A percentile compares a stretch with the other conserved stretches of the same genome.
Evolutionary conservation across 441 rosid genomes (phyloP).

Genomic region (Rhodomyrtus psidioides): DNA sequence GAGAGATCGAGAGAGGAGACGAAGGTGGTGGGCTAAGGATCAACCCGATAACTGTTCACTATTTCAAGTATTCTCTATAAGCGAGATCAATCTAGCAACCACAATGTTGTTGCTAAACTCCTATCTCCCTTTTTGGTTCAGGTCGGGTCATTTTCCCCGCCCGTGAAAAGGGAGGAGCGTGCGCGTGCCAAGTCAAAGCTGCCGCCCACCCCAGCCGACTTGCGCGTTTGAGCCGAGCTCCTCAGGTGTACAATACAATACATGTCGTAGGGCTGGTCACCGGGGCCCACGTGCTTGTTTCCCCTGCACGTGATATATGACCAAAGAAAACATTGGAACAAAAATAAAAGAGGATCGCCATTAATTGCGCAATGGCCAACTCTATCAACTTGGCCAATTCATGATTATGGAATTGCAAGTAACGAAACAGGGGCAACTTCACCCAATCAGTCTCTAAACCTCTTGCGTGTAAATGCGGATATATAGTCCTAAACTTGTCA

Average conservation of each 20-base stretch:
- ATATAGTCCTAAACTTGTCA: accelerated
- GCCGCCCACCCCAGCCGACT: neutral
- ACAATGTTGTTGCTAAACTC: no score
- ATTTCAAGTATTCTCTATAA: neutral
- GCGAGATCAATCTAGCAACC: no score
- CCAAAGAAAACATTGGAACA: neutral
- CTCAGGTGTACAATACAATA: no score
- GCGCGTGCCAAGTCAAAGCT: neutral
- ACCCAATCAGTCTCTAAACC: neutral
- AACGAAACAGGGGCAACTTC: neutral
- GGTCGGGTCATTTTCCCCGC: no score
- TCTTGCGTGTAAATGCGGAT: accelerated
- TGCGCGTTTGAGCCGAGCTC: neutral
- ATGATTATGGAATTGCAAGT: neutral
- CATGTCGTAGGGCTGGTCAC: neutral
- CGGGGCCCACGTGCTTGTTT: neutral
- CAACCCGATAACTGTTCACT: neutral
- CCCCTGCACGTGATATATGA: neutral
- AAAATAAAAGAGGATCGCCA: neutral
- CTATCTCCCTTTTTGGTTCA: neutral
- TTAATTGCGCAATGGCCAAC: neutral
- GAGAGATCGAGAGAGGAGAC: neutral
- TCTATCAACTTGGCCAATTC: neutral
- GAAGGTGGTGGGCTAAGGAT: neutral
- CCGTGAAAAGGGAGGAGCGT: neutral